Base-by-base conservation (phyloP, 2,329 filamentous ascomycete genomes). In the Ascochyta fabae region DNA sequence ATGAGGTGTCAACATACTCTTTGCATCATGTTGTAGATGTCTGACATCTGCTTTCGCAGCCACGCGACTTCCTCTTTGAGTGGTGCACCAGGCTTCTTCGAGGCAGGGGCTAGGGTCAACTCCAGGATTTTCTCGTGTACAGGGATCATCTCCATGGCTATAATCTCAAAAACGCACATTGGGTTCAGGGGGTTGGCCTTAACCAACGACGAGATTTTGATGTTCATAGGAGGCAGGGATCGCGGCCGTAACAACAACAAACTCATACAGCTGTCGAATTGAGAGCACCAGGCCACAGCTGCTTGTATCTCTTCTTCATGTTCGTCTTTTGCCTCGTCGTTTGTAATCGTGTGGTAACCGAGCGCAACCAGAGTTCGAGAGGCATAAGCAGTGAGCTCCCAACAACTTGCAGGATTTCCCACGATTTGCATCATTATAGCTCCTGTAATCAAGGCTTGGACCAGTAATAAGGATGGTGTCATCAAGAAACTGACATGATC, bases 361-460 rank as follows among this genome's bases (percentile, higher is more conserved):
- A 74, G 65, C 5, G 68, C 70, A 26, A 73, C 61, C 2, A 71
- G 66, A 2, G 67, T 67, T 19, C 67, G 69, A 19, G 68, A 72
- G n/a, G 71, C 71, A 39, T 69, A 60, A 6, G 71, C 61, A 13
- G 63, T 70, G 5, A 74, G 62, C 16, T 64, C 64, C 71, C 70
- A 74, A 38, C 70, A 73, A 22, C 61, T 67, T 13, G 60, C 60
- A 2, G 71, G 66, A n/a, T 74, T 73, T 2, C 71, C 71, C 7
- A 72, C 62, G 12, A 72, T 68, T 41, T 73, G 69, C 65, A 73
- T 68, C 43, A 73, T 61, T 36, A 70, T 62, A 31, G 67, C 66
- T 65, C 70, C 71, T 7, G 69, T 68, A 10, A 74, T 59, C 27
- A 74, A 53, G 1, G 60, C 71, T 36, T 73, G 71, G 10, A 69